phyloP scores from a whole-genome alignment of 2,329 filamentous ascomycete species.

The Xylariales sp. region DNA sequence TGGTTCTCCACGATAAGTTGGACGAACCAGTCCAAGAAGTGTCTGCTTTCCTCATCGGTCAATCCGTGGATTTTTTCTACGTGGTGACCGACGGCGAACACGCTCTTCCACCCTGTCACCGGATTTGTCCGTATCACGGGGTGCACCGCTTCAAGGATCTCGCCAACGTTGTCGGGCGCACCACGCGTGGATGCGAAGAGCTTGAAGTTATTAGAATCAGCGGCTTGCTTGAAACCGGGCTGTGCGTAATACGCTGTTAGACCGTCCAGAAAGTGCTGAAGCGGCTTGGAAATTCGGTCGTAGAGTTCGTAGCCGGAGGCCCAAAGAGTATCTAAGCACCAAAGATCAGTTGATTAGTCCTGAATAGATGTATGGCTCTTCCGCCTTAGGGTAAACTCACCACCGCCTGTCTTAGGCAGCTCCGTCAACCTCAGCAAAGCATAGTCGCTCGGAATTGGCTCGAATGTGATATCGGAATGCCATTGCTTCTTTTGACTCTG shows the following conservation, averaged over 20 bases:
- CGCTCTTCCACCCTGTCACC: constrained; percentile 58
- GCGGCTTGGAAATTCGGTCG: constrained; percentile 41
- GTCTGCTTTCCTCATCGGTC: constrained; percentile 16
- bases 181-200: constrained; percentile 44
- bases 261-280: constrained; percentile 42
- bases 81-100: constrained; percentile 25
- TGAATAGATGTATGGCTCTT: background rate
- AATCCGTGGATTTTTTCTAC: constrained; percentile 22
- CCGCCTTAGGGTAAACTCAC: constrained; percentile 17
- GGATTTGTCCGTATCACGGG: constrained; percentile 58
- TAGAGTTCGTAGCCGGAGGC: constrained; percentile 43
- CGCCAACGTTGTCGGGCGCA: constrained; percentile 49
- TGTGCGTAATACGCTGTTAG: constrained; percentile 41
- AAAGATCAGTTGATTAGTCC: background rate
- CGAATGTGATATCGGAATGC: constrained; percentile 55
- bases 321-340: constrained; percentile 36
- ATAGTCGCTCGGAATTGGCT: constrained; percentile 52
- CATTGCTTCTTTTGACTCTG: constrained; percentile 42
- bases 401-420: constrained; percentile 41
- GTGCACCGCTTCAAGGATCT: constrained; percentile 44
- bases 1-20: constrained; percentile 23
- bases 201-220: constrained; percentile 34
- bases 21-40: constrained; percentile 22
- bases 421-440: constrained; percentile 42
- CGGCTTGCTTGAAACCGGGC: constrained; percentile 33